phyloP scores from a whole-genome alignment of 768 basidiomycete genomes.

The Mycena epipterygia region DNA sequence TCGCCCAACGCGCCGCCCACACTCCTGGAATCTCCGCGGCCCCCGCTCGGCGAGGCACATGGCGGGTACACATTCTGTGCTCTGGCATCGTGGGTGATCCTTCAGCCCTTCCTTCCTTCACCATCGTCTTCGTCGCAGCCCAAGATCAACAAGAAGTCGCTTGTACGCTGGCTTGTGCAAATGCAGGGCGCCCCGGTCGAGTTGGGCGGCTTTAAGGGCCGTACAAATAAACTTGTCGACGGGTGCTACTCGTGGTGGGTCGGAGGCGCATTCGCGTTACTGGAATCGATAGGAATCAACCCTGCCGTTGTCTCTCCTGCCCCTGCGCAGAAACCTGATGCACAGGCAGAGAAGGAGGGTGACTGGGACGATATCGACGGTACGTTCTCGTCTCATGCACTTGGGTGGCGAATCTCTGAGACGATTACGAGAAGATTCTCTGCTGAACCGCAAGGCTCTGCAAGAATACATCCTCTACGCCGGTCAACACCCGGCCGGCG shows the following conservation, averaged over 20 bases:
- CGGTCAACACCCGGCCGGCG: conserved; percentile 88
- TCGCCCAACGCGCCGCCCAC: conserved; percentile 30
- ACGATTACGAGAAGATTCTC: conserved; percentile 45
- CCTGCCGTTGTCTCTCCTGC: conserved; percentile 51
- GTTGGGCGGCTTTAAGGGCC: conserved; percentile 91
- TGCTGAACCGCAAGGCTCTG: conserved; percentile 77
- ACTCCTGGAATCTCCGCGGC: conserved; percentile 64
- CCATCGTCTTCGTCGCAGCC: conserved; percentile 29
- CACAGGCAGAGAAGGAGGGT: conserved; percentile 26
- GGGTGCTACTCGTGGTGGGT: conserved; percentile 99
- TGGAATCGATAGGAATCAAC: conserved; percentile 69
- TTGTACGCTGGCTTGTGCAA: conserved; percentile 85
- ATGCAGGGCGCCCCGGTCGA: conserved; percentile 91
- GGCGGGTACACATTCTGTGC: conserved; percentile 98
- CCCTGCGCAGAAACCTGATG: conserved; percentile 46
- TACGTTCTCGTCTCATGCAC: conserved; percentile 43
- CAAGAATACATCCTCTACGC: conserved; percentile 91
- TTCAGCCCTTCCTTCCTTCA: conserved; percentile 67
- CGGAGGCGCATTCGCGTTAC: conserved; percentile 85
- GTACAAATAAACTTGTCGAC: conserved; percentile 99
- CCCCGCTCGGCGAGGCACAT: conserved; percentile 94
- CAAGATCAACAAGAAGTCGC: conserved; percentile 60
- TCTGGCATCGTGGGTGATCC: conserved; percentile 85
- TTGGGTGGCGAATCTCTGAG: conserved; percentile 9
- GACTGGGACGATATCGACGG: conserved; percentile 83